These are phyloP conservation scores for Eudorina sp. DNA, from an alignment of 139 green algal genomes.

Conservation along the genomic window DNA sequence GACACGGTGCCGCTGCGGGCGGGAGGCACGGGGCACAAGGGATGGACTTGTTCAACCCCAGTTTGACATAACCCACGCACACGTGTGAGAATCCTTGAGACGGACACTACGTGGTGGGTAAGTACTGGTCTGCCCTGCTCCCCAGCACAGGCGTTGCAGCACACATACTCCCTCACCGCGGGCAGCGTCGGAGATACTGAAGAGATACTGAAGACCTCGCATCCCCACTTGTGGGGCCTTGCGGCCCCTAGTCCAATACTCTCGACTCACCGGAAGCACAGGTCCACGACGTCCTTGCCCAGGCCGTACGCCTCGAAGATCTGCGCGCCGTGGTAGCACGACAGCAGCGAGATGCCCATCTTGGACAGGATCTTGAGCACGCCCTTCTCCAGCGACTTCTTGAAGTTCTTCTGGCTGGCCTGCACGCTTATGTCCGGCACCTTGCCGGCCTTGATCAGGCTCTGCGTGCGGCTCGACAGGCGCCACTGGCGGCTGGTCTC, in stretches of 20 bases:
- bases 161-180: no score
- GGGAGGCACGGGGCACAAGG: neutral
- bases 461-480: slow-evolving; percentile 80
- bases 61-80: no score
- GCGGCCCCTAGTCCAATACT: no score
- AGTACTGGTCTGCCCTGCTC: no score
- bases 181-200: no score
- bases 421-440: slow-evolving; percentile 83
- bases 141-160: no score
- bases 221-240: no score
- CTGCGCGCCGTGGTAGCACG: slow-evolving; percentile 88
- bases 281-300: slow-evolving; percentile 91
- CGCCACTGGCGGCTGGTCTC: slow-evolving; percentile 97
- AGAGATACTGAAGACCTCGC: no score
- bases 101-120: neutral
- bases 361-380: slow-evolving; percentile 99
- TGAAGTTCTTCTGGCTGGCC: slow-evolving; percentile 93
- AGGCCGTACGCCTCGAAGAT: slow-evolving; percentile 99
- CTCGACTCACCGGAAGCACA: slow-evolving; percentile 71
- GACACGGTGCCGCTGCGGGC: slow-evolving; percentile 87
- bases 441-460: slow-evolving; percentile 94
- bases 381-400: slow-evolving; percentile 95
- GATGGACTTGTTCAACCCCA: neutral
- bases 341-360: slow-evolving; percentile 99
- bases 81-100: no score